These are phyloP conservation scores for Tetrapyrgos nigripes DNA, from an alignment of 1,284 basidiomycete species.

Conservation along the genomic window DNA sequence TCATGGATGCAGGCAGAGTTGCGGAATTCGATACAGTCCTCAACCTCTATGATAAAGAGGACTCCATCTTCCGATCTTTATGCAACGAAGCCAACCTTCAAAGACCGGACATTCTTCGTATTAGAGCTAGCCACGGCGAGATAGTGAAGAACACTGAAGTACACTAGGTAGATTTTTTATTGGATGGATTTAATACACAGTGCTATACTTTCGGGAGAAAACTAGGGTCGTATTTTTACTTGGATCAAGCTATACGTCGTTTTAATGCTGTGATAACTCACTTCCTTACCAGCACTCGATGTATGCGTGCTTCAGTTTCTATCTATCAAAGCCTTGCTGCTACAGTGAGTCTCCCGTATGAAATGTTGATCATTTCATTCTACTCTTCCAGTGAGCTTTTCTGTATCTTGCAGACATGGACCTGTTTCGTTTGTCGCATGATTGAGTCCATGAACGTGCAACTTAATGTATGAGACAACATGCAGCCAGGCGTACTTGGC, in stretches of 20 bases:
- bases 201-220: not conserved
- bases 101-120: slow-evolving; percentile 17
- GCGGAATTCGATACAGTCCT: slow-evolving; percentile 83
- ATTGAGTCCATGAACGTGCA: too few species aligned
- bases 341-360: not conserved
- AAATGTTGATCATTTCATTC: not conserved
- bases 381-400: not conserved
- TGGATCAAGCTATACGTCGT: not conserved
- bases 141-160: not conserved
- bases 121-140: slow-evolving; percentile 10
- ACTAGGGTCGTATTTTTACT: not conserved
- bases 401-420: too few species aligned
- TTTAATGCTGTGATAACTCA: not conserved
- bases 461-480: too few species aligned
- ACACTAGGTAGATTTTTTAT: not conserved
- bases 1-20: slow-evolving; percentile 73
- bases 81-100: slow-evolving; percentile 74
- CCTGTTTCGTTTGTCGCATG: too few species aligned
- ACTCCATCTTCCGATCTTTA: slow-evolving; percentile 79
- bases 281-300: too few species aligned
- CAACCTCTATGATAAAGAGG: slow-evolving; percentile 69
- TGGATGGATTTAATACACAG: not conserved
- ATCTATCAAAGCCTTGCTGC: not conserved
- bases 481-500: too few species aligned
- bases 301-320: too few species aligned